These are phyloP conservation scores for Neofusicoccum parvum DNA, from an alignment of 2,329 filamentous ascomycete genomes.

Conservation along the genomic window DNA sequence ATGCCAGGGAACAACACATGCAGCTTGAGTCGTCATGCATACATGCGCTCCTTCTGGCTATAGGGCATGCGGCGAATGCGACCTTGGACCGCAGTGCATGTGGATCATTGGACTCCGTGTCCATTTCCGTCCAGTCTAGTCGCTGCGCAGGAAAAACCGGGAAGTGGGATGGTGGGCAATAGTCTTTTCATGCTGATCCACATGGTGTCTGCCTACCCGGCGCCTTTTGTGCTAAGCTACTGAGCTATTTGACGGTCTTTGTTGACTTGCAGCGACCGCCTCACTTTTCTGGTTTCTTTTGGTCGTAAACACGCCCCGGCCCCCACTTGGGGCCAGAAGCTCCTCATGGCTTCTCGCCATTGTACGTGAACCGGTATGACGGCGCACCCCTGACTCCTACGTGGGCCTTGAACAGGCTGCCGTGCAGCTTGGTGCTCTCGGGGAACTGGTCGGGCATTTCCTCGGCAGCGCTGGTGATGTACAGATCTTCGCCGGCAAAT, in stretches of 20 bases:
- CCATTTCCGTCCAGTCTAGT: neutral
- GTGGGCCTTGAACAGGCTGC: constrained; percentile 73
- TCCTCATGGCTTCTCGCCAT: constrained; percentile 11
- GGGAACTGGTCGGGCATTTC: constrained; percentile 64
- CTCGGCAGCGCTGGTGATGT: constrained; percentile 78
- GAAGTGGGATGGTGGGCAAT: neutral
- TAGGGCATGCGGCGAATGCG: constrained; percentile 3
- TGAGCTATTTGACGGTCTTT: neutral
- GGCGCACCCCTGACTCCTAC: constrained; percentile 68
- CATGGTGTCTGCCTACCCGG: neutral
- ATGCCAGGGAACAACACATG: neutral
- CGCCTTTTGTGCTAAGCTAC: constrained; percentile 2
- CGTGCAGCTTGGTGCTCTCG: constrained; percentile 65
- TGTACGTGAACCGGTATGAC: constrained; percentile 35
- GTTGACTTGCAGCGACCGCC: constrained; percentile 6
- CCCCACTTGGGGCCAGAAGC: constrained; percentile 10
- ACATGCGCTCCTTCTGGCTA: neutral
- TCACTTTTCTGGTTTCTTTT: constrained; percentile 1
- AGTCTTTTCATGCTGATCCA: constrained; percentile 7
- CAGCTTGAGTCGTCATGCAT: constrained; percentile 17
- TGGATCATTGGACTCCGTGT: neutral
- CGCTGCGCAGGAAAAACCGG: neutral
- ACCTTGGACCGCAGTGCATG: neutral
- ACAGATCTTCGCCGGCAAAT: constrained; percentile 73
- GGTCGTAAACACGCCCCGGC: neutral